Evolutionary conservation across 345 rosid species (phyloP), one percentile per base, ranked within the genome.

Genomic region (Lenwebbia sp.): DNA sequence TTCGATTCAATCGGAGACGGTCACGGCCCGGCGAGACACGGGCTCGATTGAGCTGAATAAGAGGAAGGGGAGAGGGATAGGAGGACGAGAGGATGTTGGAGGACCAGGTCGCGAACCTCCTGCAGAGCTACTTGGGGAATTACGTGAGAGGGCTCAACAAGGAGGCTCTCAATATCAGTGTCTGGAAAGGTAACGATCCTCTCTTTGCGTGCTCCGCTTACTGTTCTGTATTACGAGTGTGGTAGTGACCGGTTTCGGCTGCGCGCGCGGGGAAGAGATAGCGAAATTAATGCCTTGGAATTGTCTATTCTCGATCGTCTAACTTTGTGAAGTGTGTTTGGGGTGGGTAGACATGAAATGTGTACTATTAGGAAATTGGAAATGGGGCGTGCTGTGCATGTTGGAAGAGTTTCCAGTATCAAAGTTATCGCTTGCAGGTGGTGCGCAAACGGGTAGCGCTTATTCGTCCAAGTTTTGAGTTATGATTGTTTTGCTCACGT

Each of bases 121-220:
- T 97, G 86, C 98, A 97, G 91, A 89, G 94, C 88, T 97, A 94
- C 88, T 86, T 97, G 85, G 99, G 99, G 83, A 97, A 96, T 85
- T 97, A 97, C 58, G 98, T 97, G 83, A 90, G 88, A 83, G 99
- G 98, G 10, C 95, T 97, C 89, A 96, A 86, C 85, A 97, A 95
- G 89, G 99, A 97, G 89, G 99, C 99, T 85, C 98, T 97, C 88
- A 94, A 95, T 88, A 97, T 97, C 91, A 95, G 99, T 88, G 99
- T 97, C 81, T 97, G 99, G 99, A 90, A 87, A 93, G 99, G 99
- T 97, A 41, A 54, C 86, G 44, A n/a, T 25, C 57, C 3, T 58
- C 54, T 60, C 74, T 84, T 70, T 26, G 85, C 55, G 0, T 7
- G 51, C 7, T 85, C 52, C 75, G 9, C 49, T 78, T 51, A 47